These are phyloP conservation scores for Pyrus communis DNA, from an alignment of 306 rosid genomes.

Conservation along the genomic window DNA sequence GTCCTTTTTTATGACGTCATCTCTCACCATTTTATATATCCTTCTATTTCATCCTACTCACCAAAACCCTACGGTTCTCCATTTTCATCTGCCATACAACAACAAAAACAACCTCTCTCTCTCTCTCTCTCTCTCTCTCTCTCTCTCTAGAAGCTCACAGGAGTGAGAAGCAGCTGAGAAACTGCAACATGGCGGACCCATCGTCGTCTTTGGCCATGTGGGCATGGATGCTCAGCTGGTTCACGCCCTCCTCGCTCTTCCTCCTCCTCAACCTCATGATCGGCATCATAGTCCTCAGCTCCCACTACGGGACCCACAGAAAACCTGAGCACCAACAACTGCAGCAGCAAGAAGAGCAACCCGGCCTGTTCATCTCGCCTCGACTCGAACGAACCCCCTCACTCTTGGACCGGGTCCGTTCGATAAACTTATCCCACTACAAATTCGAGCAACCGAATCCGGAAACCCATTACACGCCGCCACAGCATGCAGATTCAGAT, in stretches of 20 bases:
- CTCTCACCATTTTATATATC: background rate
- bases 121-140: too few relatives aligned
- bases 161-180: background rate
- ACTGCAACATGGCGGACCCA: background rate
- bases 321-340: background rate
- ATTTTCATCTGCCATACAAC: background rate
- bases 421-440: slow-evolving; percentile 32
- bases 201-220: background rate
- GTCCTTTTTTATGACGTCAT: background rate
- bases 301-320: slow-evolving; percentile 27
- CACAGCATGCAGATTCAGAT: background rate
- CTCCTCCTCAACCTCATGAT: slow-evolving; percentile 66
- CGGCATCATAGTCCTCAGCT: slow-evolving; percentile 39
- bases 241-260: slow-evolving; percentile 60
- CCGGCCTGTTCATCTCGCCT: background rate
- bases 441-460: slow-evolving; percentile 6
- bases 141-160: background rate
- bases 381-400: slow-evolving; percentile 40
- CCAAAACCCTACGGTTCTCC: background rate
- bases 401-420: slow-evolving; percentile 34
- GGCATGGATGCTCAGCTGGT: slow-evolving; percentile 32
- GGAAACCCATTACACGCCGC: background rate
- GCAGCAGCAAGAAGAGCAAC: background rate
- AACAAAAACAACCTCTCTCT: background rate
- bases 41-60: background rate